A percentile compares a stretch with the other conserved stretches of the same genome.
Conservation (phyloP, 1,284 basidiomycete species). For the Austropuccinia psidii region DNA sequence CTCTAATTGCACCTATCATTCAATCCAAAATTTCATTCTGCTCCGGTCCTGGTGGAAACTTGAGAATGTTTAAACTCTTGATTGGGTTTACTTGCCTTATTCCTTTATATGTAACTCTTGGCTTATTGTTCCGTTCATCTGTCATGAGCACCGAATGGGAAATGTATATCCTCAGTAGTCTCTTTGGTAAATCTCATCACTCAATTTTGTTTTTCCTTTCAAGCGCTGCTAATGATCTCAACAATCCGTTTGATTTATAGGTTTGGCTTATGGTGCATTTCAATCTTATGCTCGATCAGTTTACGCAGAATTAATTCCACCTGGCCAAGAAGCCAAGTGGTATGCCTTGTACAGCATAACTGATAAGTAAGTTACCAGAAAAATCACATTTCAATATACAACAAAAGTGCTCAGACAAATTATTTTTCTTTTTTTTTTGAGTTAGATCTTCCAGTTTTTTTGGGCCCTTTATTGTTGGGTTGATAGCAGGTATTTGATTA, state of each 20-base stretch:
- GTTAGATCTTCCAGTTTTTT: slow-evolving; percentile 73
- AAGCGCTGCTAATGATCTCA: not conserved
- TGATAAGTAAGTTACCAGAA: slow-evolving; percentile 61
- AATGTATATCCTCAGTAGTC: slow-evolving; percentile 72
- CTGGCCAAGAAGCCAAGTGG: slow-evolving; percentile 70
- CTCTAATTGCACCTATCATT: slow-evolving; percentile 61
- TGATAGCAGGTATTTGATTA: slow-evolving; percentile 74
- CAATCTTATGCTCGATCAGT: slow-evolving; percentile 70
- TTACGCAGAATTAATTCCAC: slow-evolving; percentile 68
- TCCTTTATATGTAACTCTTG: slow-evolving; percentile 73
- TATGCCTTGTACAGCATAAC: slow-evolving; percentile 75
- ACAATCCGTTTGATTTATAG: slow-evolving; percentile 46
- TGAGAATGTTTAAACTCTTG: slow-evolving; percentile 60
- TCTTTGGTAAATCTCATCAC: slow-evolving; percentile 59
- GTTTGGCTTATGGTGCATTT: slow-evolving; percentile 66
- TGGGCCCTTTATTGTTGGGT: slow-evolving; percentile 70
- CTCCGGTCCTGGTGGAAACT: slow-evolving; percentile 58
- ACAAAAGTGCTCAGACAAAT: not conserved
- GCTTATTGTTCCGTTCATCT: slow-evolving; percentile 58
- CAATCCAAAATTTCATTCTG: slow-evolving; percentile 52
- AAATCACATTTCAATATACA: not conserved
- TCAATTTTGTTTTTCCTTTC: slow-evolving; percentile 17
- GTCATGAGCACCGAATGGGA: slow-evolving; percentile 69
- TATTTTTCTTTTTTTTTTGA: not conserved
- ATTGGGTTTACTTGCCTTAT: slow-evolving; percentile 61